phyloP scores from a whole-genome alignment of 2,329 filamentous ascomycete genomes.

The Fusarium sp. region DNA sequence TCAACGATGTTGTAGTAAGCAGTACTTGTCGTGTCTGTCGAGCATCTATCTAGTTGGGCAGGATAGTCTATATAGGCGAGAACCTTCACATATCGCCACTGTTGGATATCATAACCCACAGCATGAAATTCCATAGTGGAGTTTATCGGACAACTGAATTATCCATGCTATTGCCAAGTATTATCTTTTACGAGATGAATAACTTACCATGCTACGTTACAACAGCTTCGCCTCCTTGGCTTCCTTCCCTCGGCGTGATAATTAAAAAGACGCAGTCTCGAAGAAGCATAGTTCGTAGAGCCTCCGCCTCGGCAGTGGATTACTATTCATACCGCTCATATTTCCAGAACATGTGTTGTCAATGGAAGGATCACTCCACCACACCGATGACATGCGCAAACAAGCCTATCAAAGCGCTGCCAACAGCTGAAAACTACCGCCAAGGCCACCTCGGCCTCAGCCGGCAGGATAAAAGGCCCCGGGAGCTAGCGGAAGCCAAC shows the following conservation, averaged over 20 bases:
- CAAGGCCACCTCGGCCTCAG: neutral
- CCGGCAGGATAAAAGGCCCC: neutral
- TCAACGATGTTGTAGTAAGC: neutral
- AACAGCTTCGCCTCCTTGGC: neutral
- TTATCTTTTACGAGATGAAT: neutral
- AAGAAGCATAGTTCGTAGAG: neutral
- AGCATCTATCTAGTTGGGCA: neutral
- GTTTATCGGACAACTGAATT: fast-evolving
- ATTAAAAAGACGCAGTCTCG: neutral
- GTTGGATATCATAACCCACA: neutral
- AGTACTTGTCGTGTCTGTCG: neutral
- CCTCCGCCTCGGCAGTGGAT: neutral
- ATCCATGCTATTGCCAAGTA: neutral
- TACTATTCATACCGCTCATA: neutral
- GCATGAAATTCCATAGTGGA: too few relatives aligned
- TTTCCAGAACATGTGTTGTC: neutral
- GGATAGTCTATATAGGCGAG: neutral
- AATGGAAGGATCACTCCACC: neutral
- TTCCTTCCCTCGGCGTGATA: neutral
- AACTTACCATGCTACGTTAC: neutral
- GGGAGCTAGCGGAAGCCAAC: neutral
- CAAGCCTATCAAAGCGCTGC: neutral
- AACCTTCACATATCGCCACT: neutral
- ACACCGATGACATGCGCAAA: neutral
- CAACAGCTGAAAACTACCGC: neutral